A percentile compares a stretch with the other conserved stretches of the same genome.
These are phyloP conservation scores for Populus pruinosa DNA, from an alignment of 345 rosid species.

Conservation along the genomic window DNA sequence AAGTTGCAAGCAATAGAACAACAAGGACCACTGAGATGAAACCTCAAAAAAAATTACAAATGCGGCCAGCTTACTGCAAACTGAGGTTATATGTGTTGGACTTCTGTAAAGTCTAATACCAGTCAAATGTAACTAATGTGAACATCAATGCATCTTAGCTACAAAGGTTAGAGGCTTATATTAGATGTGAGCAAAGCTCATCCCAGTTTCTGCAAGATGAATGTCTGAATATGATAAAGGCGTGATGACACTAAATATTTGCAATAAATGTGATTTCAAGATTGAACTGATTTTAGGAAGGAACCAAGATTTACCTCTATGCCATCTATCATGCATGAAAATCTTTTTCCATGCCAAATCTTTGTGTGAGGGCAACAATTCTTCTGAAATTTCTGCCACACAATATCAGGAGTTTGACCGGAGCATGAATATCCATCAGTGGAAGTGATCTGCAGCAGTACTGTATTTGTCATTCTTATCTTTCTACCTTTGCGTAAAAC, in stretches of 20 bases:
- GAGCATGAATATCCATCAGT: slow-evolving; percentile 54
- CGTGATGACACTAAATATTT: background rate
- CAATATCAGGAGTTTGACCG: slow-evolving; percentile 77
- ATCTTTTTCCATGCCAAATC: slow-evolving; percentile 76
- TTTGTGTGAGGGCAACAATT: slow-evolving; percentile 44
- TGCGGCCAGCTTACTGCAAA: background rate
- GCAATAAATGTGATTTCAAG: slow-evolving; percentile 1
- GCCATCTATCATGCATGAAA: slow-evolving; percentile 70
- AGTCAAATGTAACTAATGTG: background rate
- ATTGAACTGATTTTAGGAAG: background rate
- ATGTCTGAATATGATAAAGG: background rate
- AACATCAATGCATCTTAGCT: background rate
- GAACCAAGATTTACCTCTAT: slow-evolving; percentile 49
- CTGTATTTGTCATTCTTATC: background rate
- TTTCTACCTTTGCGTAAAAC: slow-evolving; percentile 2
- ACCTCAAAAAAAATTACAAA: background rate
- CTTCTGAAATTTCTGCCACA: slow-evolving; percentile 85
- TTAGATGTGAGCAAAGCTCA: background rate
- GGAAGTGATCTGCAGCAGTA: slow-evolving; percentile 54
- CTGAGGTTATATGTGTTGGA: background rate
- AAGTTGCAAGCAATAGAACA: background rate
- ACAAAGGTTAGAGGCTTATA: background rate
- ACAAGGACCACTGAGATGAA: background rate
- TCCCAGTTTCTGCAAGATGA: background rate
- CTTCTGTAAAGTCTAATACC: background rate